phyloP scores from a whole-genome alignment of 2,329 filamentous ascomycete species.

The Alternaria viburni region DNA sequence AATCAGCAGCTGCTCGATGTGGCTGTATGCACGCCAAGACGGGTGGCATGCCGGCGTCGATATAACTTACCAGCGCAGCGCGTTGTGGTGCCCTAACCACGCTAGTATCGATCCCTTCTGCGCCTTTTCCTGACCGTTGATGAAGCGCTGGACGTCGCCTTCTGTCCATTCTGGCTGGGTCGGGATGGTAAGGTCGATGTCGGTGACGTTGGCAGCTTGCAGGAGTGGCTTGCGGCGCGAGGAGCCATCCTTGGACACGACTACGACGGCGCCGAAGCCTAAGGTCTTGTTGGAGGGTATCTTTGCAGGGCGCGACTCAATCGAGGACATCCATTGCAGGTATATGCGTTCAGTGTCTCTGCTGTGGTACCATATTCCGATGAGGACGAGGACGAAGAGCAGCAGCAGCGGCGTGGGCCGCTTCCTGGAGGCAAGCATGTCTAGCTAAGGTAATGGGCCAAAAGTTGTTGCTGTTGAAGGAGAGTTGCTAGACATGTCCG shows the following conservation, averaged over 20 bases:
- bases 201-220: slow-evolving; percentile 52
- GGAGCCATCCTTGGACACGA: slow-evolving; percentile 50
- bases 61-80: slow-evolving; percentile 46
- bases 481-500: slow-evolving; percentile 30
- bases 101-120: slow-evolving; percentile 51
- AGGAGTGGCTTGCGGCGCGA: slow-evolving; percentile 49
- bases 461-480: slow-evolving; percentile 18
- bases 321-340: slow-evolving; percentile 34
- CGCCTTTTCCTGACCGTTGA: slow-evolving; percentile 43
- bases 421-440: slow-evolving; percentile 44
- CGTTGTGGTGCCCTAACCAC: slow-evolving; percentile 54
- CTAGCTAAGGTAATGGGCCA: slow-evolving; percentile 15
- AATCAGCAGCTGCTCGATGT: slow-evolving; percentile 18
- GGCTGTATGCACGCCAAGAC: slow-evolving; percentile 15
- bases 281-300: slow-evolving; percentile 45
- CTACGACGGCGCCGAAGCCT: slow-evolving; percentile 52
- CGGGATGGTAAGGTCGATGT: slow-evolving; percentile 52
- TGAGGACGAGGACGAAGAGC: slow-evolving; percentile 30
- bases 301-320: slow-evolving; percentile 31
- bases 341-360: slow-evolving; percentile 37
- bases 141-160: slow-evolving; percentile 47
- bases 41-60: slow-evolving; percentile 3
- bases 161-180: slow-evolving; percentile 52
- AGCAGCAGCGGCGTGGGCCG: slow-evolving; percentile 40
- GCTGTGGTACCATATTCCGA: slow-evolving; percentile 38